Conservation (phyloP, 164 flowering plant species). For the Vitis labrusca region DNA sequence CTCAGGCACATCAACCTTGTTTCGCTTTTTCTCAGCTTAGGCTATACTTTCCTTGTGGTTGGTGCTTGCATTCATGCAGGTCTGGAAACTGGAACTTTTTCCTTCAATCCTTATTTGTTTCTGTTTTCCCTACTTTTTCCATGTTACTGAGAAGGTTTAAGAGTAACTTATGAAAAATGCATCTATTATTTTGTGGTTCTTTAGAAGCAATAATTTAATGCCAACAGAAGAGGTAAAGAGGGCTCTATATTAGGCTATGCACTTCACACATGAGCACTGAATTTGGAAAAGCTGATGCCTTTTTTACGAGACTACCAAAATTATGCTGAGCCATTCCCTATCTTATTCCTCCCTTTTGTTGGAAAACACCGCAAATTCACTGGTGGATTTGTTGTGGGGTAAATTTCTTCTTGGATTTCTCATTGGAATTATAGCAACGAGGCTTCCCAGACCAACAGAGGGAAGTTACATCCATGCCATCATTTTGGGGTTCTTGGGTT, state of each 20-base stretch:
- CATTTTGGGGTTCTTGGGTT: too few relatives aligned
- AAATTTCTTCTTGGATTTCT: not conserved
- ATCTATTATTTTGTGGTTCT: not conserved
- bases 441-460: too few relatives aligned
- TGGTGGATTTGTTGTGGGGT: not conserved
- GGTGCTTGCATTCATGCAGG: conserved; percentile 88
- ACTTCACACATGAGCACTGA: not conserved
- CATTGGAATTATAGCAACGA: too few relatives aligned
- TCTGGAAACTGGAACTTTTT: conserved; percentile 13
- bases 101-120: not conserved
- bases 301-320: too few relatives aligned
- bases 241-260: not conserved
- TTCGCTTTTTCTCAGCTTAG: conserved; percentile 84
- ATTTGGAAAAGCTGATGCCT: not conserved
- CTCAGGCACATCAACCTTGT: conserved; percentile 82
- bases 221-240: not conserved
- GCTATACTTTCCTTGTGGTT: conserved; percentile 83
- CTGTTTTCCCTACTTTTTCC: not conserved
- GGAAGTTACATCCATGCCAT: too few relatives aligned
- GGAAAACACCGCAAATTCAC: not conserved
- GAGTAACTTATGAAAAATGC: too few relatives aligned
- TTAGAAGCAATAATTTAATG: not conserved
- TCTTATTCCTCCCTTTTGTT: too few relatives aligned
- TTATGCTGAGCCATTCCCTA: too few relatives aligned
- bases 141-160: too few relatives aligned